Evolutionary conservation across 2,329 filamentous ascomycete species (phyloP).

Genomic region (Metarhizium humberi): DNA sequence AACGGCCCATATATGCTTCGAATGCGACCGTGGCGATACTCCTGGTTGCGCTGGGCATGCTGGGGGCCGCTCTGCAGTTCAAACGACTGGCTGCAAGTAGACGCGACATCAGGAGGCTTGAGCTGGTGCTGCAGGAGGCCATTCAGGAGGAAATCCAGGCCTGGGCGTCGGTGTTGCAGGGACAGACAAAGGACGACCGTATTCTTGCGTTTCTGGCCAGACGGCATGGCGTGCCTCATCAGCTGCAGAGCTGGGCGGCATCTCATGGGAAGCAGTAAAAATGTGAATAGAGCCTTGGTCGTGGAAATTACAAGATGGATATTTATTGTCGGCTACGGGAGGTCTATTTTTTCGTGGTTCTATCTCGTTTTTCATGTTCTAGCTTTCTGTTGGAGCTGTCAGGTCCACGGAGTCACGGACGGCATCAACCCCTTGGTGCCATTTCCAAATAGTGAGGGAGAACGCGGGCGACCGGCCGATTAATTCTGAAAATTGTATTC

Average conservation of each 20-base stretch:
- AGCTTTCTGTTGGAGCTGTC: no score
- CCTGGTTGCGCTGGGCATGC: slow-evolving; percentile 6
- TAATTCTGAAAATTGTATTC: no score
- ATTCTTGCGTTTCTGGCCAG: slow-evolving; percentile 10
- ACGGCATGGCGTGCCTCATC: slow-evolving; percentile 1
- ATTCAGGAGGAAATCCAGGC: slow-evolving; percentile 3
- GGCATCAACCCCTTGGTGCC: no score
- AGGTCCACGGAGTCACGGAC: no score
- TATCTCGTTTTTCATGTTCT: no score
- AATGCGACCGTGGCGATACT: slow-evolving; percentile 9
- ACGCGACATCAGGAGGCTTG: slow-evolving; percentile 23
- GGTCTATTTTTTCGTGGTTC: neutral
- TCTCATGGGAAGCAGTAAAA: neutral
- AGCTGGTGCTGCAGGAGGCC: slow-evolving; percentile 2
- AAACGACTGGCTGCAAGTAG: neutral
- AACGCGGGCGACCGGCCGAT: no score
- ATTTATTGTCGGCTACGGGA: neutral
- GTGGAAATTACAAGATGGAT: neutral
- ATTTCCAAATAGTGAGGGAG: no score
- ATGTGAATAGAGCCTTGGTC: neutral
- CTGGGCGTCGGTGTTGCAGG: neutral
- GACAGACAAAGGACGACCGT: slow-evolving; percentile 10
- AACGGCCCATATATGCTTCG: slow-evolving; percentile 5
- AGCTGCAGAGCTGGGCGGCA: neutral
- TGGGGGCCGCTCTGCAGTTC: slow-evolving; percentile 3